Evolutionary conservation across 768 basidiomycete genomes (phyloP).

Genomic region (Boletus insuetus): DNA sequence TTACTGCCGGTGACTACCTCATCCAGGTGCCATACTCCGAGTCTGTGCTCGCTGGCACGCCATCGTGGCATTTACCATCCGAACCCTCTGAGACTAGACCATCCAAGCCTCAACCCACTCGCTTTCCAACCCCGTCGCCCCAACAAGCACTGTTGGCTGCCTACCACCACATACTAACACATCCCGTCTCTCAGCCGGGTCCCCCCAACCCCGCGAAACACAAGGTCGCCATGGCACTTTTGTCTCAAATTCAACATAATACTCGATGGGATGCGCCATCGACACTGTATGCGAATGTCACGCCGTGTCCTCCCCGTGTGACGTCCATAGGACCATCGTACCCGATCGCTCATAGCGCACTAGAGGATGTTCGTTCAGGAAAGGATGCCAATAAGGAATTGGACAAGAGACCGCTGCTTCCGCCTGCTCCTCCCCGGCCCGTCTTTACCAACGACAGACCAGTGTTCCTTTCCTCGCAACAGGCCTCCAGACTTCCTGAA

Average conservation of each 20-base stretch:
- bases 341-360: constrained; percentile 42
- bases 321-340: constrained; percentile 64
- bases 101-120: constrained; percentile 23
- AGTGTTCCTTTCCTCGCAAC: constrained; percentile 62
- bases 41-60: constrained; percentile 61
- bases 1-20: constrained; percentile 61
- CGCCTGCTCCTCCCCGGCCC: constrained; percentile 36
- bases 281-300: constrained; percentile 58
- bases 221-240: constrained; percentile 71
- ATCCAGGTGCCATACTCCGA: constrained; percentile 72
- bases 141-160: constrained; percentile 65
- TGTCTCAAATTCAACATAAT: constrained; percentile 52
- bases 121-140: constrained; percentile 49
- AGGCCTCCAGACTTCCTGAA: constrained; percentile 62
- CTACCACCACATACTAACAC: constrained; percentile 76
- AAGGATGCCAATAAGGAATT: constrained; percentile 53
- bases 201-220: constrained; percentile 62
- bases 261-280: constrained; percentile 70
- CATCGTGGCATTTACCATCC: constrained; percentile 70
- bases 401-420: constrained; percentile 38
- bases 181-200: constrained; percentile 53
- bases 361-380: constrained; percentile 35
- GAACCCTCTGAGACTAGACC: constrained; percentile 26
- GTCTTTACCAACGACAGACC: constrained; percentile 50
- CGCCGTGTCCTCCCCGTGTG: constrained; percentile 60